These are phyloP conservation scores for Trametes pubescens DNA, from an alignment of 1,284 basidiomycete genomes.

Conservation along the genomic window DNA sequence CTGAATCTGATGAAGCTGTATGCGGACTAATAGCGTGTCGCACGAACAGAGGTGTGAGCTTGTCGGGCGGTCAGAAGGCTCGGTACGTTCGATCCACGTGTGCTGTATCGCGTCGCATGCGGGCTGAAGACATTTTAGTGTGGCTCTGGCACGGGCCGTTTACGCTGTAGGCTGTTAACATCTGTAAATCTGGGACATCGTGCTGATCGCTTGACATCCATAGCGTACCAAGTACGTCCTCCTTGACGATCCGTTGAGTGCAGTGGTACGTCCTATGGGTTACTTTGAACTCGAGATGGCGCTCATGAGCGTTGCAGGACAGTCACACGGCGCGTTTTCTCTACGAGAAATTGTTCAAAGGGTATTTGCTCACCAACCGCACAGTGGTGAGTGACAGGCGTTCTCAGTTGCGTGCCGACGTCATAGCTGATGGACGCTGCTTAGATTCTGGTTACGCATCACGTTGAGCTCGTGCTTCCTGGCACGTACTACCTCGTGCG, in stretches of 20 bases:
- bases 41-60: conserved; percentile 54
- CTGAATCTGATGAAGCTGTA: too few relatives aligned
- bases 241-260: conserved; percentile 79
- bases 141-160: conserved; percentile 74
- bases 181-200: too few relatives aligned
- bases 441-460: conserved; percentile 76
- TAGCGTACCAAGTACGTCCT: conserved; percentile 66
- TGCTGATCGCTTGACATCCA: neutral
- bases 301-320: conserved; percentile 53
- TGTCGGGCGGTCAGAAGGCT: conserved; percentile 74
- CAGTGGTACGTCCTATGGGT: conserved; percentile 57
- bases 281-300: neutral
- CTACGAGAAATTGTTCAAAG: conserved; percentile 68
- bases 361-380: conserved; percentile 68
- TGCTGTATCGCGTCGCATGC: conserved; percentile 11
- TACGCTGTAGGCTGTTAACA: conserved; percentile 53
- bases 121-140: conserved; percentile 45
- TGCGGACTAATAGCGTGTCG: too few relatives aligned
- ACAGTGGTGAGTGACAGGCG: conserved; percentile 62
- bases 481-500: conserved; percentile 73
- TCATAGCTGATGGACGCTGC: neutral
- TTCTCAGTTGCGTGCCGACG: neutral
- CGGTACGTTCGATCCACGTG: conserved; percentile 44
- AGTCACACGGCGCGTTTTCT: conserved; percentile 78
- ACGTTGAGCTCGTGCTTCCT: conserved; percentile 77